Evolutionary conservation across 2,329 filamentous ascomycete species (phyloP).

Genomic region (Fonsecaea pedrosoi): DNA sequence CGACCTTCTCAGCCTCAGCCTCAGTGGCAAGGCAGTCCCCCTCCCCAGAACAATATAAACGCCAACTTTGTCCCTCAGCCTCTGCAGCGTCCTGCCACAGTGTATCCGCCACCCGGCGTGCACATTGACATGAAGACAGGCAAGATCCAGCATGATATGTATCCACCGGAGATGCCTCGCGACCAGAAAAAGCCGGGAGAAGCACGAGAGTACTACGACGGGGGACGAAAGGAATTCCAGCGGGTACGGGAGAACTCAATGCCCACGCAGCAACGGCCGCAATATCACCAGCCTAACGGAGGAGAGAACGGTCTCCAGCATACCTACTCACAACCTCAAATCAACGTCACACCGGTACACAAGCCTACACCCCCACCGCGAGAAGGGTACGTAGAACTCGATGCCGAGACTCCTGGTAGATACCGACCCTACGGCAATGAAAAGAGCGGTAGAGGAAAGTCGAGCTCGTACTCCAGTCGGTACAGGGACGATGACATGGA

Average conservation of each 20-base stretch:
- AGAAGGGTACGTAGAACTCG: constrained; percentile 29
- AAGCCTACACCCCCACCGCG: constrained; percentile 4
- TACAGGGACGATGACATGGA: constrained; percentile 12
- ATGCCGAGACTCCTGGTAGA: constrained; percentile 31
- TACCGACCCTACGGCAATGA: constrained; percentile 25
- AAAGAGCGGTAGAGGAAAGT: constrained; percentile 14
- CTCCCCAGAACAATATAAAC: constrained; percentile 3
- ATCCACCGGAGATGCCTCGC: constrained; percentile 34
- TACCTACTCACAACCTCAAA: constrained; percentile 27
- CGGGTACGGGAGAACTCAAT: constrained; percentile 23
- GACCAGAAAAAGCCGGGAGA: constrained; percentile 8
- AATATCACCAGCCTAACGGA: constrained; percentile 3
- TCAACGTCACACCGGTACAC: constrained; percentile 17
- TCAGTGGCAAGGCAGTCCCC: constrained; percentile 15
- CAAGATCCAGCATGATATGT: constrained; percentile 35
- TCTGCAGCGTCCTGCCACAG: constrained; percentile 25
- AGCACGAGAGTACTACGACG: constrained; percentile 21
- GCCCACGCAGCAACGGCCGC: constrained; percentile 13
- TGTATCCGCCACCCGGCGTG: constrained; percentile 31
- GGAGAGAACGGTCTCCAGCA: background rate
- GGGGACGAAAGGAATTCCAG: constrained; percentile 5
- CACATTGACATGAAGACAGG: constrained; percentile 37
- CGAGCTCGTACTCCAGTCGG: constrained; percentile 19
- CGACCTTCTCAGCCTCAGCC: constrained; percentile 15
- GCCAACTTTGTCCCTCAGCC: constrained; percentile 27